These are phyloP conservation scores for Cyclotella cryptica DNA, from an alignment of 108 stramenopile genomes.

Conservation along the genomic window DNA sequence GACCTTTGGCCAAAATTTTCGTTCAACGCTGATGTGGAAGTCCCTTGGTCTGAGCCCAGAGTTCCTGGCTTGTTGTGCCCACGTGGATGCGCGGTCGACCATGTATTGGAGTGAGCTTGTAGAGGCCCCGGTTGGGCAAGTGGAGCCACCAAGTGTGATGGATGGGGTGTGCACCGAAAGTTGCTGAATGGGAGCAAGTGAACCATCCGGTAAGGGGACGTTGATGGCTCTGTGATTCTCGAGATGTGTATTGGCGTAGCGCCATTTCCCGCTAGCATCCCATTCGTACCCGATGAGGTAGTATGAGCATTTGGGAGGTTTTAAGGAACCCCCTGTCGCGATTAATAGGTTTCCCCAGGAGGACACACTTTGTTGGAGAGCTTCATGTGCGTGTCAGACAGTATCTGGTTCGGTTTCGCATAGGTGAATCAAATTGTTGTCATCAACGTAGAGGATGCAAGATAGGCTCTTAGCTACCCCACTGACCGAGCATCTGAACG, in stretches of 20 bases:
- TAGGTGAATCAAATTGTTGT: conserved; percentile 5
- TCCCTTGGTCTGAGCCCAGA: background rate
- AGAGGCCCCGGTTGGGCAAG: too few species aligned
- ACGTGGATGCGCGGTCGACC: too few species aligned
- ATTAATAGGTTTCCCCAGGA: conserved; percentile 3
- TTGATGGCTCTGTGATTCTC: too few species aligned
- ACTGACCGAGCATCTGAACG: too few species aligned
- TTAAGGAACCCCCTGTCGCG: too few species aligned
- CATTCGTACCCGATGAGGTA: background rate
- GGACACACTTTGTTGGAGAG: background rate
- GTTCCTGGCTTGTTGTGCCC: too few species aligned
- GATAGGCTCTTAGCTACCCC: background rate
- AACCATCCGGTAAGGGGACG: too few species aligned
- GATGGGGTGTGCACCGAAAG: too few species aligned
- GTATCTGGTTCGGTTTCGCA: background rate
- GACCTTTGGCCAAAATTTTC: conserved; percentile 9
- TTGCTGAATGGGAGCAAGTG: too few species aligned
- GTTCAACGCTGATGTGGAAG: conserved; percentile 1
- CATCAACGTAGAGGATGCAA: conserved; percentile 3
- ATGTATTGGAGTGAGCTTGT: too few species aligned
- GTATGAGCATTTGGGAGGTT: background rate
- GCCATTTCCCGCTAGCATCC: conserved; percentile 7
- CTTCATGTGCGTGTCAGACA: background rate
- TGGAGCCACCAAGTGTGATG: too few species aligned
- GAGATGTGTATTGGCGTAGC: too few species aligned